Evolutionary conservation across 1,139 yeast genomes (phyloP).

Genomic region (Diutina pseudorugosa): DNA sequence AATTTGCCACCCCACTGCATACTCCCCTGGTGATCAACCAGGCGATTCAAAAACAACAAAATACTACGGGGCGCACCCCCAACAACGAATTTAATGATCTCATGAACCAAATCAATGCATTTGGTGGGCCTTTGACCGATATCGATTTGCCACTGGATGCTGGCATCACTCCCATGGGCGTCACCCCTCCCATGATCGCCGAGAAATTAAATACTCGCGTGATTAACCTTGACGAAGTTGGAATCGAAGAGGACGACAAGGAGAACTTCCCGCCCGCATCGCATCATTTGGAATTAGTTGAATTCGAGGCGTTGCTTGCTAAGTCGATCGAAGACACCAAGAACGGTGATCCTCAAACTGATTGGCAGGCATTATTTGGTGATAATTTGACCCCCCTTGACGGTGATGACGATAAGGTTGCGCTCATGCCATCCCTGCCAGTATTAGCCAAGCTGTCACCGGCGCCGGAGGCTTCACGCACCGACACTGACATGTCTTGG

Average conservation of each 20-base stretch:
- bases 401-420: not conserved
- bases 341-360: slow-evolving; percentile 8
- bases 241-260: slow-evolving; percentile 24
- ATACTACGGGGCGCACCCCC: not conserved
- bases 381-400: slow-evolving; percentile 10
- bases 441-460: not conserved
- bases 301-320: slow-evolving; percentile 27
- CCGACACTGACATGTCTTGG: slow-evolving; percentile 3
- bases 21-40: not conserved
- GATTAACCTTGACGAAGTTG: slow-evolving; percentile 22
- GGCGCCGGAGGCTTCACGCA: not conserved
- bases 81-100: slow-evolving; percentile 13
- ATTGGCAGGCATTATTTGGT: slow-evolving; percentile 30
- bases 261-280: slow-evolving; percentile 29
- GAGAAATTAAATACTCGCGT: slow-evolving; percentile 35
- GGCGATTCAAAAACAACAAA: not conserved
- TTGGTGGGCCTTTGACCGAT: slow-evolving; percentile 44
- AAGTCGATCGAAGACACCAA: slow-evolving; percentile 24
- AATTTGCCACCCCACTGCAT: not conserved
- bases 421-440: slow-evolving; percentile 2
- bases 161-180: not conserved
- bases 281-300: slow-evolving; percentile 15
- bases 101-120: slow-evolving; percentile 24
- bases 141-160: slow-evolving; percentile 32
- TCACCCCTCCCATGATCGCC: slow-evolving; percentile 38